These are phyloP conservation scores for Vanrija humicola DNA, from an alignment of 1,284 basidiomycete genomes.

Conservation along the genomic window DNA sequence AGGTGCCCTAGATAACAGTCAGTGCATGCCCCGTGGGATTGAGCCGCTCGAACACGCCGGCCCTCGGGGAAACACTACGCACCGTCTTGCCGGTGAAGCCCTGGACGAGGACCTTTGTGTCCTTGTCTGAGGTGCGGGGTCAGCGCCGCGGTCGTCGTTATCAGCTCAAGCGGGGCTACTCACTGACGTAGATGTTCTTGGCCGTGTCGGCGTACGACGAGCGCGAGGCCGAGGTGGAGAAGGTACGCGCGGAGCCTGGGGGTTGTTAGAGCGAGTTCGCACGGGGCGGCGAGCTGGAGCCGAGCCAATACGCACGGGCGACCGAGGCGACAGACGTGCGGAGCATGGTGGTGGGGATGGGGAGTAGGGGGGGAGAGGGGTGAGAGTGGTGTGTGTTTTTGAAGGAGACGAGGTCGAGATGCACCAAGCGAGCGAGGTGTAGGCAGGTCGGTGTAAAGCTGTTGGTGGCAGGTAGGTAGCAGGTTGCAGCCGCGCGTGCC, in stretches of 20 bases:
- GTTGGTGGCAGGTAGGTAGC: too few relatives aligned
- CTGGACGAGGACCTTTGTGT: conserved; percentile 90
- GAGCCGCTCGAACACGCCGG: neutral
- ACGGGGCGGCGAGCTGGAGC: too few relatives aligned
- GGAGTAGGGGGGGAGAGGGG: neutral
- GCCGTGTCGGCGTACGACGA: conserved; percentile 83
- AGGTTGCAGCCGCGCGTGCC: too few relatives aligned
- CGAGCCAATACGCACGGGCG: conserved; percentile 13
- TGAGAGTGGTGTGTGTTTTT: neutral
- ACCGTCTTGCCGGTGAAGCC: conserved; percentile 98
- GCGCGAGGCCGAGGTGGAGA: conserved; percentile 67
- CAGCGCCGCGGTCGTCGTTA: conserved; percentile 18
- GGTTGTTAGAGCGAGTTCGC: neutral
- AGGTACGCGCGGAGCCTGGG: conserved; percentile 49
- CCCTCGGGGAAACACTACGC: conserved; percentile 38
- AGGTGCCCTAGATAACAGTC: conserved; percentile 68
- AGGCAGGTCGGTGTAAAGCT: too few relatives aligned
- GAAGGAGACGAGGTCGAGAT: too few relatives aligned
- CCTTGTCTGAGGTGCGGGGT: conserved; percentile 58
- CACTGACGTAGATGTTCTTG: conserved; percentile 77
- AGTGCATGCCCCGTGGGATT: neutral
- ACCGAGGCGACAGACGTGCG: conserved; percentile 26
- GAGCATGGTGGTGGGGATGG: conserved; percentile 13
- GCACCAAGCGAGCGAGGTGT: too few relatives aligned
- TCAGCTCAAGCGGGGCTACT: conserved; percentile 11